Conservation (phyloP, 2,329 filamentous ascomycete genomes). For the Epichloe baconii region DNA sequence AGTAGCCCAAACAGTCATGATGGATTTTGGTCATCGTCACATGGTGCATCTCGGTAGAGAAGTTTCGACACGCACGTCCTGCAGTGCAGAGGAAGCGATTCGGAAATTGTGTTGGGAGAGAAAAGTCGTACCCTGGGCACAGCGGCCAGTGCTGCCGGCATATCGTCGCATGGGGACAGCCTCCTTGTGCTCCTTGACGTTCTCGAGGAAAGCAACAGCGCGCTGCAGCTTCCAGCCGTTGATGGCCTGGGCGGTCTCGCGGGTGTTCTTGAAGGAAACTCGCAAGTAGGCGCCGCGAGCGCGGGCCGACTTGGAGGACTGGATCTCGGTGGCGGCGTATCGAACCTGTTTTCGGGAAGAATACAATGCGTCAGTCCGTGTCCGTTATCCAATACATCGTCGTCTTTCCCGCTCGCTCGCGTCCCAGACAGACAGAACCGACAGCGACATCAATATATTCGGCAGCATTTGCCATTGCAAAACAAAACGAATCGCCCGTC, state of each 20-base stretch:
- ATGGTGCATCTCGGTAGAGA: not conserved
- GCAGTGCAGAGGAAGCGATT: not conserved
- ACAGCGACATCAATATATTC: not conserved
- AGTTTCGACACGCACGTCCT: not conserved
- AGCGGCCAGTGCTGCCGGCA: constrained; percentile 87
- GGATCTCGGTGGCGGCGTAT: constrained; percentile 86
- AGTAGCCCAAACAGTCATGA: not conserved
- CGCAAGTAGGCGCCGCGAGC: constrained; percentile 97
- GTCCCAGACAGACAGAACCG: not conserved
- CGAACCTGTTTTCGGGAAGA: constrained; percentile 52
- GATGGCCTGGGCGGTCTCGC: constrained; percentile 98
- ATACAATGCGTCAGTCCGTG: constrained; percentile 13
- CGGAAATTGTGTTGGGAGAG: not conserved
- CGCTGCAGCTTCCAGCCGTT: constrained; percentile 97
- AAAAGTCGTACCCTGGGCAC: constrained; percentile 82
- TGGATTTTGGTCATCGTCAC: not conserved
- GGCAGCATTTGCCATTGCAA: not conserved
- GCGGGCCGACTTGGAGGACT: constrained; percentile 86
- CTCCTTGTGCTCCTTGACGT: constrained; percentile 94
- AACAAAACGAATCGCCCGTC: not conserved
- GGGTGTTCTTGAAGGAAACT: constrained; percentile 99
- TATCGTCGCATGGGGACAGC: constrained; percentile 97
- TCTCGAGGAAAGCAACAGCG: constrained; percentile 93
- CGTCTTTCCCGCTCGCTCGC: not conserved
- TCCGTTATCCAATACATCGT: not conserved